Conservation (phyloP, 1,284 basidiomycete genomes). For the Apiotrichum siamense region DNA sequence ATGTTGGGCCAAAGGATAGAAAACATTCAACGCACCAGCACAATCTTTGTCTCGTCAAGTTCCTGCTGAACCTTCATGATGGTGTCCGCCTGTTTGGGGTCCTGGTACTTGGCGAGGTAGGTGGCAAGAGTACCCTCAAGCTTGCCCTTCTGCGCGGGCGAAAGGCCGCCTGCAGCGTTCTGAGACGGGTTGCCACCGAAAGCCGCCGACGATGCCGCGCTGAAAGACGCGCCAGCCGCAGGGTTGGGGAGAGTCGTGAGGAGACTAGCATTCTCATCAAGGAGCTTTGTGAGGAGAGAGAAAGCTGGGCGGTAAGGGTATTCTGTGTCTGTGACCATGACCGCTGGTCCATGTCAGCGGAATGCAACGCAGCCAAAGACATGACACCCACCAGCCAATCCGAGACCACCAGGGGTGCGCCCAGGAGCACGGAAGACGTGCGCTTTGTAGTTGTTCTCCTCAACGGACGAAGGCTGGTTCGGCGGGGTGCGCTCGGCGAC, state of each 20-base stretch:
- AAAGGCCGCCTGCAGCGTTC: conserved; percentile 42
- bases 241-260: conserved; percentile 53
- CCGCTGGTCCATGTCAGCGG: conserved; percentile 53
- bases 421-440: conserved; percentile 66
- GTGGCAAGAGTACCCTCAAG: conserved; percentile 58
- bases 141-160: conserved; percentile 48
- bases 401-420: conserved; percentile 32
- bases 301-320: conserved; percentile 96
- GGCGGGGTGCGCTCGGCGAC: conserved; percentile 82
- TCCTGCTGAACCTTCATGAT: conserved; percentile 99
- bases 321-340: conserved; percentile 90
- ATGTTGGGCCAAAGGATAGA: background rate
- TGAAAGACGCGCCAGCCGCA: conserved; percentile 37
- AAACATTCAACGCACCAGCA: conserved; percentile 66
- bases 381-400: conserved; percentile 59
- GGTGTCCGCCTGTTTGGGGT: conserved; percentile 93
- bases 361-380: background rate
- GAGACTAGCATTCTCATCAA: conserved; percentile 82
- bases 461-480: conserved; percentile 85
- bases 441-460: conserved; percentile 90
- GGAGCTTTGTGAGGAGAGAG: conserved; percentile 85
- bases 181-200: conserved; percentile 45
- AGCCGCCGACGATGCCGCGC: conserved; percentile 37
- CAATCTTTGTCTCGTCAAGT: conserved; percentile 98
- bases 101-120: conserved; percentile 92